Evolutionary conservation across 768 basidiomycete species (phyloP), one percentile per base, ranked within the genome.

Genomic region (Lentinus tigrinus): DNA sequence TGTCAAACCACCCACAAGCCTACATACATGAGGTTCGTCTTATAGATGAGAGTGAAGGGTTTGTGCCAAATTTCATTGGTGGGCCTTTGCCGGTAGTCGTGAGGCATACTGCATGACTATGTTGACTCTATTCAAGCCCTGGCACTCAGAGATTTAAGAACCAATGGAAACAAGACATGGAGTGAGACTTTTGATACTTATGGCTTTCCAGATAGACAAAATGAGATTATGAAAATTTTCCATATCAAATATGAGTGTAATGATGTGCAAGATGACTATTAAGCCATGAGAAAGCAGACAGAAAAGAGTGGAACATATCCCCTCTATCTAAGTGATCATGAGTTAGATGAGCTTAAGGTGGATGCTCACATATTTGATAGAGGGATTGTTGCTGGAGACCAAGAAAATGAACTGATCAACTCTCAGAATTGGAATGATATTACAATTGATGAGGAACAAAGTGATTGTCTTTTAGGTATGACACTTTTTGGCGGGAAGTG

Each of bases 91-190:
- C 73, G 73, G 71, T 10, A 70, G 74, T 52, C 16, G 68, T 17
- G 73, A 74, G 40, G 67, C 67, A 23, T 75, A 74, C 56, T 72
- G 70, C 55, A 46, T 44, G 34, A 64, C 70, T 1, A 74, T 77
- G 72, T 47, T 74, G 1, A 68, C 70, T 0, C 40, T 75, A 3
- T 75, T 74, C 53, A 67, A 69, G 27, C 74, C 75, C 1, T 73
- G 73, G 72, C 55, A 72, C 21, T 61, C 60, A n/a, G 70, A 2
- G 69, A 74, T 34, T 57, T 76, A 21, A 72, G 73, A 54, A 9
- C 11, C 2, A n/a, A 13, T 8, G 28, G 34, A 31, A 23, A 64
- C 24, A 57, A 23, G 11, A 17, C 31, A 4, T 58, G 57, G 52
- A 43, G 39, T 47, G 46, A 52, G n/a, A 38, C 27, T 2, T 58